These are phyloP conservation scores for Dictyostelium citrinum DNA, from an alignment of 78 protist species.

Conservation along the genomic window DNA sequence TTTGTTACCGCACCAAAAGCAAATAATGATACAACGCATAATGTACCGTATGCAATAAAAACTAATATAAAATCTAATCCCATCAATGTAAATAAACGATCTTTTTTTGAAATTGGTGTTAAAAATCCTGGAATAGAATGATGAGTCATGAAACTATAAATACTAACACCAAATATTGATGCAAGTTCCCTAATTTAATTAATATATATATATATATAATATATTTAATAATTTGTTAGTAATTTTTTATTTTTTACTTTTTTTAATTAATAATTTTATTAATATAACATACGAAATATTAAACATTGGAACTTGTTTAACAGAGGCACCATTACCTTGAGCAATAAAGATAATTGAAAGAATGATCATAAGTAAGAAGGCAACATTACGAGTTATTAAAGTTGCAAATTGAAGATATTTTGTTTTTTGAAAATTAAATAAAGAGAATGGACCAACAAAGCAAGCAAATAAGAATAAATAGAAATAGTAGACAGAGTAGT, in stretches of 20 bases:
- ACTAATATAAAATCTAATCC: conserved; percentile 64
- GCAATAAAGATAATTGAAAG: conserved; percentile 60
- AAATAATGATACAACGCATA: conserved; percentile 76
- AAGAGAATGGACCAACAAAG: conserved; percentile 52
- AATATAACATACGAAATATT: conserved; percentile 17
- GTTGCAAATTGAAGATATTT: conserved; percentile 82
- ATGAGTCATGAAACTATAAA: conserved; percentile 87
- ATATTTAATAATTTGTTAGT: too few relatives aligned
- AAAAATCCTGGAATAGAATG: conserved; percentile 75
- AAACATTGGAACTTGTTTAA: conserved; percentile 33
- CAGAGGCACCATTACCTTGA: conserved; percentile 62
- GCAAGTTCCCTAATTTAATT: conserved; percentile 41
- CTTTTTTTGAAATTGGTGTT: conserved; percentile 78
- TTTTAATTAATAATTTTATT: too few relatives aligned
- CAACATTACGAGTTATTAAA: conserved; percentile 66
- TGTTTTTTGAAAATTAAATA: conserved; percentile 79
- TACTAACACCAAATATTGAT: conserved; percentile 71
- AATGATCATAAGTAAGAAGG: conserved; percentile 82
- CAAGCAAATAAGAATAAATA: conserved; percentile 71
- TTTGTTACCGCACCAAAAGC: conserved; percentile 78
- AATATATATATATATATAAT: too few relatives aligned
- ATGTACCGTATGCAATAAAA: conserved; percentile 44
- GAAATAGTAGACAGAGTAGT: conserved; percentile 34
- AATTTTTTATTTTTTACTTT: too few relatives aligned
- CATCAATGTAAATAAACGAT: conserved; percentile 2